These are phyloP conservation scores for Yamadazyma sp. DNA, from an alignment of 1,139 yeast genomes.

Conservation along the genomic window DNA sequence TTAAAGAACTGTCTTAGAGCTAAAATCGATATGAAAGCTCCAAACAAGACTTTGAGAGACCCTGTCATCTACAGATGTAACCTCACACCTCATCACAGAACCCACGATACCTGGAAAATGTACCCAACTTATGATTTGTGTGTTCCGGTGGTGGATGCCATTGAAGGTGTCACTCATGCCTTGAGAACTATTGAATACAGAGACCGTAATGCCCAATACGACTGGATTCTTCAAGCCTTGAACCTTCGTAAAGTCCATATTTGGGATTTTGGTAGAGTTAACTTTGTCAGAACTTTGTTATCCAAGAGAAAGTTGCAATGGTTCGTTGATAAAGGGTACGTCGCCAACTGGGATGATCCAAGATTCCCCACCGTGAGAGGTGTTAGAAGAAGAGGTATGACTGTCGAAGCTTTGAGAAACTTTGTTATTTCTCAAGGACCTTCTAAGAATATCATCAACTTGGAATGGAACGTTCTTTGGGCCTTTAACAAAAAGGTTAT, in stretches of 20 bases:
- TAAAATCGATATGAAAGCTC: constrained; percentile 84
- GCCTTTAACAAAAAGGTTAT: constrained; percentile 93
- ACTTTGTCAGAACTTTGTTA: constrained; percentile 89
- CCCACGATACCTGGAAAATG: constrained; percentile 88
- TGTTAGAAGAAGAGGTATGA: constrained; percentile 99
- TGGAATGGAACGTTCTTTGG: constrained; percentile 98
- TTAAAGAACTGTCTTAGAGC: constrained; percentile 90
- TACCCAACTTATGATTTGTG: constrained; percentile 99
- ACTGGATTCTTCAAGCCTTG: constrained; percentile 86
- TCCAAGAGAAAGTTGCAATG: constrained; percentile 97
- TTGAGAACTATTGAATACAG: constrained; percentile 96
- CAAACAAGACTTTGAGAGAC: constrained; percentile 93
- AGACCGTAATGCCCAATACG: constrained; percentile 96
- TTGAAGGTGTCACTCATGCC: constrained; percentile 97
- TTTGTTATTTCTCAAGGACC: constrained; percentile 96
- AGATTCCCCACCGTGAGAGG: constrained; percentile 99
- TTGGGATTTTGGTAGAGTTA: constrained; percentile 97
- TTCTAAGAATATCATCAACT: constrained; percentile 89
- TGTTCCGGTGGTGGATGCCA: constrained; percentile 90
- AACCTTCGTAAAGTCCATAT: constrained; percentile 85
- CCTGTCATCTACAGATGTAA: constrained; percentile 97
- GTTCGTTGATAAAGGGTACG: constrained; percentile 90
- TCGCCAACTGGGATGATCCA: constrained; percentile 96
- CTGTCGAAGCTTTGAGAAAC: constrained; percentile 92
- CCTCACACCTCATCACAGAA: constrained; percentile 94